phyloP scores from a whole-genome alignment of 805 yeast species.

The Lachancea quebecensis region DNA sequence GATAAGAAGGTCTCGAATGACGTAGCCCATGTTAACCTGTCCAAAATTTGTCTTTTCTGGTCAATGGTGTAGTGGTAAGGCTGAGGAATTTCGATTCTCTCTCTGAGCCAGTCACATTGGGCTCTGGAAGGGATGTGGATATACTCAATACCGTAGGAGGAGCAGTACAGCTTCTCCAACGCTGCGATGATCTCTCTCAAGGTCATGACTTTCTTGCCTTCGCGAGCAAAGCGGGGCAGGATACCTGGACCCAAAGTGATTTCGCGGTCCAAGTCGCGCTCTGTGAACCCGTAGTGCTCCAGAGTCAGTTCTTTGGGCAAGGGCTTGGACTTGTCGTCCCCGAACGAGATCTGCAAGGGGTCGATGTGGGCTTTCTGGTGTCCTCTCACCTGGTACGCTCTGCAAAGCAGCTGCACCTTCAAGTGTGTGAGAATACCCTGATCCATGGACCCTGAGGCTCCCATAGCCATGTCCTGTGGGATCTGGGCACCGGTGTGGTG shows the following conservation, averaged over 20 bases:
- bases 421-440: slow-evolving; percentile 77
- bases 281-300: slow-evolving; percentile 88
- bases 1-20: slow-evolving; percentile 89
- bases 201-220: slow-evolving; percentile 53
- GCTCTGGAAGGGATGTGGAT: slow-evolving; percentile 93
- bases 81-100: slow-evolving; percentile 84
- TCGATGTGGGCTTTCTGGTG: slow-evolving; percentile 93
- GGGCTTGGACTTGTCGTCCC: slow-evolving; percentile 47
- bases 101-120: slow-evolving; percentile 98
- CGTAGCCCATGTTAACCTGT: slow-evolving; percentile 94
- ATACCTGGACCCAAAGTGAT: slow-evolving; percentile 97
- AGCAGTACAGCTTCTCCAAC: slow-evolving; percentile 83
- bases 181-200: slow-evolving; percentile 69
- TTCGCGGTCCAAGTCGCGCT: slow-evolving; percentile 72
- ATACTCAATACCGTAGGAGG: slow-evolving; percentile 87
- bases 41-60: slow-evolving; percentile 92
- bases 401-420: slow-evolving; percentile 91
- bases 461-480: slow-evolving; percentile 51
- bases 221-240: slow-evolving; percentile 77
- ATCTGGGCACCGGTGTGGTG: slow-evolving; percentile 56
- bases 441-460: slow-evolving; percentile 38
- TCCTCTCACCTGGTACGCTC: slow-evolving; percentile 98
- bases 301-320: slow-evolving; percentile 82
- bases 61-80: slow-evolving; percentile 80
- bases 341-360: slow-evolving; percentile 88